Base-by-base conservation (phyloP, 73 alveolate genomes). In the Tetrahymena borealis region DNA sequence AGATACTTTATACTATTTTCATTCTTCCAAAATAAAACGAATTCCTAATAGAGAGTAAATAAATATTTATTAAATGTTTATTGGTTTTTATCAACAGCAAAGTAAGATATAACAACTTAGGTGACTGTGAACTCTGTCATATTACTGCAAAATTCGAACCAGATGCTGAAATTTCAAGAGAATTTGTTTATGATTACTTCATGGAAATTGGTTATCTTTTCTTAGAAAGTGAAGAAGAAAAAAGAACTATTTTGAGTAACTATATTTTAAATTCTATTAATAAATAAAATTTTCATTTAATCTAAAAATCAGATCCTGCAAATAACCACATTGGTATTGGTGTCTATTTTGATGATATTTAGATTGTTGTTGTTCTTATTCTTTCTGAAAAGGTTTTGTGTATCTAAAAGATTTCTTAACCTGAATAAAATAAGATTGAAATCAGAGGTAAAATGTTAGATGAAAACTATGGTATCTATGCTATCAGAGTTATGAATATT, bases 321-420 rank as follows among this genome's bases (percentile, higher is more conserved):
- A 96, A 91, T 98, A 98, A 97, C 91, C 99, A 98, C 90, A 98
- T 97, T 16, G 98, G 98, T 77, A 95, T 98, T 13, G 99, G 99
- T 24, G 96, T 98, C 91, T 98, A 98, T 18, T 97, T 95, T 94
- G 96, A 97, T 95, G 99, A 97, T 90, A 90, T 94, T 91, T 93
- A 96, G 95, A 98, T 98, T 32, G 99, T 95, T 40, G 98, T 98
- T 28, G 99, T 98, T 38, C 98, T 97, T 93, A 90, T 97, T 37
- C 94, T 97, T 91, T 95, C 97, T 91, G 93, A 93, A 79, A 97
- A 97, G 79, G 98, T 97, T 39, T 38, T 97, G 15, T 78, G 91
- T 42, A 91, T 97, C 91, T 92, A 94, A 36, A 93, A 97, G 78
- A 91, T 98, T 10, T 94, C 98, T 38, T 98, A 97, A 78, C 91